phyloP scores from a whole-genome alignment of 2,329 filamentous ascomycete species.

The Chrysoporthe puriensis region DNA sequence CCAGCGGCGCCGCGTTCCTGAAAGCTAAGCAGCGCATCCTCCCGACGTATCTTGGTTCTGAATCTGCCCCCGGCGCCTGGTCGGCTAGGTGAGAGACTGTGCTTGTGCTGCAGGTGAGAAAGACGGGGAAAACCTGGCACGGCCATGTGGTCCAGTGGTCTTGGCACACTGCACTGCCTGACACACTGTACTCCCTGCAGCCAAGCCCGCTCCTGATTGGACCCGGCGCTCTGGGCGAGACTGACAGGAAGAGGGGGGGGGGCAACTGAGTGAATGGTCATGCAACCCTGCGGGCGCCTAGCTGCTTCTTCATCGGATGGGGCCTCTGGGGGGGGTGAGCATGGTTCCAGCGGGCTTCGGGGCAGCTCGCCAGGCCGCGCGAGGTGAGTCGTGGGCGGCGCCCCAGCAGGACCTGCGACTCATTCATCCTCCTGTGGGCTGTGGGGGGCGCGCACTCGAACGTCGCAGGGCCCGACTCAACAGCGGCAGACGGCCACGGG shows the following conservation, averaged over 20 bases:
- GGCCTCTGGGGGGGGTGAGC: too few species aligned
- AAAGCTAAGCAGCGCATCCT: background rate
- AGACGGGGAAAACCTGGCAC: slow-evolving; percentile 13
- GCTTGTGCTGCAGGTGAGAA: slow-evolving; percentile 8
- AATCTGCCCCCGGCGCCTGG: slow-evolving; percentile 4
- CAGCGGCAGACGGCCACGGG: too few species aligned
- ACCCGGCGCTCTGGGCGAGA: slow-evolving; percentile 25
- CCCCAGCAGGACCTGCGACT: too few species aligned
- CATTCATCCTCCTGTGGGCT: background rate
- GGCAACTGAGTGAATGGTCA: background rate
- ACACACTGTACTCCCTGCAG: slow-evolving; percentile 18
- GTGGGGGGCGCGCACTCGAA: background rate
- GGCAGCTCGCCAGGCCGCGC: too few species aligned
- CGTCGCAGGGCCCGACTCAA: background rate
- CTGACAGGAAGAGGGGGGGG: slow-evolving; percentile 4
- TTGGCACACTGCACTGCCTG: slow-evolving; percentile 9
- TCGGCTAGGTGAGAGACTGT: background rate
- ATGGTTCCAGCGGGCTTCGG: background rate
- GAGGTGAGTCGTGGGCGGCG: too few species aligned
- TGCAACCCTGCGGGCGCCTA: slow-evolving; percentile 9
- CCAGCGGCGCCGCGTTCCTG: background rate
- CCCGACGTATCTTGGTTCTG: slow-evolving; percentile 3
- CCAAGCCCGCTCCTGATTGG: slow-evolving; percentile 18
- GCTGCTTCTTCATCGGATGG: background rate
- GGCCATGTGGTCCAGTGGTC: slow-evolving; percentile 24